A percentile compares a stretch with the other conserved stretches of the same genome.
These are phyloP conservation scores for Russula sp. DNA, from an alignment of 768 basidiomycete genomes.

Conservation along the genomic window DNA sequence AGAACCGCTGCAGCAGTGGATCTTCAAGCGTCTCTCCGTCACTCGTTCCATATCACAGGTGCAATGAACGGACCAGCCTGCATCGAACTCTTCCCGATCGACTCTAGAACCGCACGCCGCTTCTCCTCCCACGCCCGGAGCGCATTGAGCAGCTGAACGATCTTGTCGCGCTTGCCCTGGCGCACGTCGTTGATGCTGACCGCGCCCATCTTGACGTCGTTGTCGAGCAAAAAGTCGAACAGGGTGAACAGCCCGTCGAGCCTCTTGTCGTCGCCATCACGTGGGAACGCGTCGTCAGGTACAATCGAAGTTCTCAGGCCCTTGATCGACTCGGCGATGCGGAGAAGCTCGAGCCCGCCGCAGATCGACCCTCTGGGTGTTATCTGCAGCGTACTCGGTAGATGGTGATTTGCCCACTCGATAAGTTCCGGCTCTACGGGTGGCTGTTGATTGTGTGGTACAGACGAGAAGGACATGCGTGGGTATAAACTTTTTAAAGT, in stretches of 20 bases:
- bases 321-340: constrained; percentile 78
- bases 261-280: constrained; percentile 63
- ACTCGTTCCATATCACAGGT: constrained; percentile 4
- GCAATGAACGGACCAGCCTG: constrained; percentile 30
- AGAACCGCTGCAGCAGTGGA: no score
- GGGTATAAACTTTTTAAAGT: constrained; percentile 2
- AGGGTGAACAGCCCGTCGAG: constrained; percentile 82
- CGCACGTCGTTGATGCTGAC: constrained; percentile 93
- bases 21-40: not conserved
- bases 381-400: constrained; percentile 61
- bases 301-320: constrained; percentile 64
- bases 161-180: constrained; percentile 74
- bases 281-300: constrained; percentile 73
- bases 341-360: constrained; percentile 73
- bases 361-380: constrained; percentile 42
- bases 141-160: constrained; percentile 71
- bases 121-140: constrained; percentile 80
- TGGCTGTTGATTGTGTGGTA: constrained; percentile 17
- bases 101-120: constrained; percentile 48
- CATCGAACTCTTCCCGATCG: constrained; percentile 37
- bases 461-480: constrained; percentile 10
- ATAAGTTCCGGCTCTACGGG: constrained; percentile 51
- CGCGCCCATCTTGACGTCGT: constrained; percentile 85
- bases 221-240: constrained; percentile 90
- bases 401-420: constrained; percentile 83